Evolutionary conservation across 345 rosid genomes (phyloP), one percentile per base, ranked within the genome.

Genomic region (Aquilaria yunnanensis): DNA sequence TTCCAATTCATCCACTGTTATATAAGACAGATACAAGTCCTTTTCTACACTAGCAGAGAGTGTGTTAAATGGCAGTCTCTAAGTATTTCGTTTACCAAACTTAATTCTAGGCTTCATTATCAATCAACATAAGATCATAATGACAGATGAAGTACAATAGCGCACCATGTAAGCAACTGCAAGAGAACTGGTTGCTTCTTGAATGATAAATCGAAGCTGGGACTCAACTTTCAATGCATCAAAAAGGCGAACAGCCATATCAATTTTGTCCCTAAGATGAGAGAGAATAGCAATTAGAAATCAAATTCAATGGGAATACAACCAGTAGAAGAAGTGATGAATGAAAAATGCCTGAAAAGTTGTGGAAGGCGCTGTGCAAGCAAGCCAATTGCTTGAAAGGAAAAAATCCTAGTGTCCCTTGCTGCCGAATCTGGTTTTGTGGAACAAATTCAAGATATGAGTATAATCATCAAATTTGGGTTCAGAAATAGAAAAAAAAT

Each of bases 381-480:
- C 72, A 93, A 77, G 65, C 98, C 98, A 59, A 93, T 84, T 66
- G 97, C 88, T 85, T 93, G 97, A 70, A 85, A 93, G 77, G 86
- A 83, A 77, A 87, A 90, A 49, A 74, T 77, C 70, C 81, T 87
- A 68, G 84, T 89, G 55, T 90, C 94, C 81, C 86, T 81, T 60
- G 85, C 80, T 70, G 75, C 72, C 55, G 81, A 61, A 84, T 87
- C 97, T 93, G 80, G 33, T 68, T 32, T 51, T 75, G 68, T 3
- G 55, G 63, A 74, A 47, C 48, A 61, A 37, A 59, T 45, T 54
- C 45, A 14, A 55, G 57, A 51, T 57, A 50, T 37, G 43, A 37
- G 43, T 37, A 37, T 2, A 37, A 37, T 37, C 5, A 9, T 37
- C 8, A 5, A 37, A 37, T 37, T 37, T 37, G 43, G 43, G 1